Conservation (phyloP, 768 basidiomycete genomes). For the Nidularia sp. region DNA sequence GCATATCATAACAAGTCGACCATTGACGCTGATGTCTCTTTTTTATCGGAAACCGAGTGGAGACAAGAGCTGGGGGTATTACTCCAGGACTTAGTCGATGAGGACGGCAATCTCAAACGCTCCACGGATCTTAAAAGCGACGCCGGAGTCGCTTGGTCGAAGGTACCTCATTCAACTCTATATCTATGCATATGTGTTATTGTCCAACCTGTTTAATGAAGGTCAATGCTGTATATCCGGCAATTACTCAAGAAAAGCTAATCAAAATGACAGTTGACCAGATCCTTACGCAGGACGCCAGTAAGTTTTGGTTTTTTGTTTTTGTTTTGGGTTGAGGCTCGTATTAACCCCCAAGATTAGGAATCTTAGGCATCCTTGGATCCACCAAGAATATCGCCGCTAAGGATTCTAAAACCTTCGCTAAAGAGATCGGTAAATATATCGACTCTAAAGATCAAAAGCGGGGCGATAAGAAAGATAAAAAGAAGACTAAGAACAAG, state of each 20-base stretch:
- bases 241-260: constrained; percentile 41
- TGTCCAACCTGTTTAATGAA: constrained; percentile 11
- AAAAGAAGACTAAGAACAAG: constrained; percentile 30
- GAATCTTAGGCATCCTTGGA: constrained; percentile 43
- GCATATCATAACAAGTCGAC: constrained; percentile 49
- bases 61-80: constrained; percentile 50
- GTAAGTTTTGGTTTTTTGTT: constrained; percentile 22
- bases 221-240: constrained; percentile 63
- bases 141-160: constrained; percentile 59
- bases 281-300: constrained; percentile 42
- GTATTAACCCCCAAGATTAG: constrained; percentile 18
- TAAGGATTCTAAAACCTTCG: constrained; percentile 47
- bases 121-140: constrained; percentile 53
- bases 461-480: constrained; percentile 39
- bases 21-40: constrained; percentile 58
- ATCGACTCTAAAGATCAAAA: constrained; percentile 65
- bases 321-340: not conserved
- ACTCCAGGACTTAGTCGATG: constrained; percentile 54
- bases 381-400: constrained; percentile 48
- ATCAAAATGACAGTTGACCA: constrained; percentile 45
- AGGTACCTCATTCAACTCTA: constrained; percentile 26
- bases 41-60: constrained; percentile 56
- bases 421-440: constrained; percentile 54
- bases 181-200: not conserved
- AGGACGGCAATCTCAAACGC: constrained; percentile 50